phyloP scores from a whole-genome alignment of 148 eudicot species.

The Vaccinium corymbosum region DNA sequence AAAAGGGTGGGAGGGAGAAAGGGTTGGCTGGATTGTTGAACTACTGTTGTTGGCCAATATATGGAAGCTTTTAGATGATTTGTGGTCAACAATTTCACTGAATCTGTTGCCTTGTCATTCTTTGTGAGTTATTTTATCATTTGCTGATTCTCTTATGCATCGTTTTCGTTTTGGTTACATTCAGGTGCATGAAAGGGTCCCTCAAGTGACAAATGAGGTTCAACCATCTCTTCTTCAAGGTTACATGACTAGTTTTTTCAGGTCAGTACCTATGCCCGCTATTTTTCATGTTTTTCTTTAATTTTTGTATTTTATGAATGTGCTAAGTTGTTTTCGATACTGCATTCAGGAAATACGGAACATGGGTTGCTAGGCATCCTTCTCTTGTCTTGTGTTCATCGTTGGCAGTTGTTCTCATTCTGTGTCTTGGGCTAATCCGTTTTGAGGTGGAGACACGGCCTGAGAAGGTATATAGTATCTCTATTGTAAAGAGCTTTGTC shows the following conservation, averaged over 20 bases:
- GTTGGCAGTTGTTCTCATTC: conserved; percentile 49
- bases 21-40: conserved; percentile 10
- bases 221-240: conserved; percentile 43
- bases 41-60: too few species aligned
- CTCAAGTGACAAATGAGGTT: conserved; percentile 18
- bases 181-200: conserved; percentile 26
- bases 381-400: conserved; percentile 50
- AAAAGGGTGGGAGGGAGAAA: conserved; percentile 16
- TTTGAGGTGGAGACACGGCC: conserved; percentile 71
- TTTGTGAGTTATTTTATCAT: background rate
- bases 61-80: background rate
- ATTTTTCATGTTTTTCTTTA: conserved; percentile 3
- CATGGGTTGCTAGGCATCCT: conserved; percentile 76
- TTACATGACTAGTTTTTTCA: conserved; percentile 49
- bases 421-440: conserved; percentile 57
- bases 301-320: background rate
- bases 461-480: conserved; percentile 47
- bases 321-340: background rate
- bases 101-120: background rate
- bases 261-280: conserved; percentile 32
- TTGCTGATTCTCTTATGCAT: conserved; percentile 1
- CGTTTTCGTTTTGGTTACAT: background rate
- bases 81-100: background rate
- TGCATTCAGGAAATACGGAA: conserved; percentile 56
- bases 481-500: background rate